Percentiles rank a stretch among this genome's conserved stretches.
These are phyloP conservation scores for Penicillium dipodomyicola DNA, from an alignment of 495 filamentous ascomycete species.

Conservation along the genomic window DNA sequence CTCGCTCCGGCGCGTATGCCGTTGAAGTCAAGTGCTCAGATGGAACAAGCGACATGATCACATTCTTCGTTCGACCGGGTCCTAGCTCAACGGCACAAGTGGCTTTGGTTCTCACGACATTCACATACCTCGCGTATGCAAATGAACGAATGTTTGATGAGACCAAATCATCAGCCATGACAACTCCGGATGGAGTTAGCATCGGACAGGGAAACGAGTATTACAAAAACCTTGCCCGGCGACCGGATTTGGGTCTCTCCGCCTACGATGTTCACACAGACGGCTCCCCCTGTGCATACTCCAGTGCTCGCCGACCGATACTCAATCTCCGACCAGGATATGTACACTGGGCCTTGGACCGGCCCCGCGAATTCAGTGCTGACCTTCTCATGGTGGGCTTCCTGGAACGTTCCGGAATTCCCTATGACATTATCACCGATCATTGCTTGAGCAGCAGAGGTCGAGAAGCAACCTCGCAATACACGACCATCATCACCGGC, in stretches of 20 bases:
- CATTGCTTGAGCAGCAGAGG: conserved; percentile 28
- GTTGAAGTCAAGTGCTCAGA: neutral
- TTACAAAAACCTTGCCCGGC: conserved; percentile 9
- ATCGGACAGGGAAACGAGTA: conserved; percentile 12
- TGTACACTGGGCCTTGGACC: conserved; percentile 26
- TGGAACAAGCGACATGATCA: conserved; percentile 2
- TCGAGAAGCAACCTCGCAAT: conserved; percentile 2
- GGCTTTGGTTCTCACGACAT: conserved; percentile 22
- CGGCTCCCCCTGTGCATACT: conserved; percentile 21
- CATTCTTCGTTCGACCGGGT: conserved; percentile 19
- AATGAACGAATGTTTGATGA: conserved; percentile 30
- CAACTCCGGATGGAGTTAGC: conserved; percentile 19
- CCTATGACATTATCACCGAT: conserved; percentile 34
- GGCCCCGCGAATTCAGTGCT: conserved; percentile 31
- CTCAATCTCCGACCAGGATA: conserved; percentile 32
- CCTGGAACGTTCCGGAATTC: conserved; percentile 24
- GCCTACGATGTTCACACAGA: conserved; percentile 28
- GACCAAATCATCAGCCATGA: conserved; percentile 11
- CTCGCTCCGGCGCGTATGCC: conserved; percentile 5
- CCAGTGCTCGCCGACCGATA: conserved; percentile 24
- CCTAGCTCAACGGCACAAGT: conserved; percentile 4
- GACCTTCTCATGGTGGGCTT: conserved; percentile 31
- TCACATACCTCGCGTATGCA: conserved; percentile 31
- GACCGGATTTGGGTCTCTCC: conserved; percentile 27
- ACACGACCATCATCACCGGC: neutral